Evolutionary conservation across 306 rosid species (phyloP), one percentile per base, ranked within the genome.

Genomic region (Fragaria vesca): DNA sequence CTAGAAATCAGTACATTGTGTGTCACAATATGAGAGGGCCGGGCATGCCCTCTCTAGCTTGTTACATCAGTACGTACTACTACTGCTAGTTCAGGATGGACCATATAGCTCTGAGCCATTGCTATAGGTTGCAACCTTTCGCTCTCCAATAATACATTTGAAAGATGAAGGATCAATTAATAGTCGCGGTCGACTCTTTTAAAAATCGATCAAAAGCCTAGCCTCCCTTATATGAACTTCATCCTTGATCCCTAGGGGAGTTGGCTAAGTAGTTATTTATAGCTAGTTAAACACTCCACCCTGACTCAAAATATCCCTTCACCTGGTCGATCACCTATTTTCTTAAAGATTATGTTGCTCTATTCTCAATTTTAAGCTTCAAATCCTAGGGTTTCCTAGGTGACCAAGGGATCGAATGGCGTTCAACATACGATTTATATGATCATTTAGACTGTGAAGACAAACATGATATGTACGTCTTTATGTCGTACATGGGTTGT

Each of bases 71-170:
- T 63, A 52, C 21, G 51, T 62, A 66, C 70, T 68, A 42, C 9
- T 42, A n/a, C 17, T 68, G 12, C 50, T 70, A 6, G 43, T 32
- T 28, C 43, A 13, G 1, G 43, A 66, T 66, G 77, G 82, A 75
- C 79, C 78, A 80, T 78, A 75, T 71, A 17, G 42, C 18, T 30
- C 28, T 9, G 34, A 26, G 20, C 1, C 34, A 12, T 61, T 11
- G n/a, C 67, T 2, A 2, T 74, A 24, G 18, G 63, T 32, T 38
- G n/a, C 55, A 32, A 15, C 46, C 65, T 76, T 81, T 81, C 81
- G 40, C 83, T 69, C 55, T 81, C 75, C 88, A 89, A 89, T 87
- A 87, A 87, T 91, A 69, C 86, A 82, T 26, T 60, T 76, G 46
- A 72, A 40, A 24, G 40, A 72, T 32, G 17, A 79, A 77, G 81